Conservation (phyloP, 2,329 filamentous ascomycete species). For the Biscogniauxia sp. region DNA sequence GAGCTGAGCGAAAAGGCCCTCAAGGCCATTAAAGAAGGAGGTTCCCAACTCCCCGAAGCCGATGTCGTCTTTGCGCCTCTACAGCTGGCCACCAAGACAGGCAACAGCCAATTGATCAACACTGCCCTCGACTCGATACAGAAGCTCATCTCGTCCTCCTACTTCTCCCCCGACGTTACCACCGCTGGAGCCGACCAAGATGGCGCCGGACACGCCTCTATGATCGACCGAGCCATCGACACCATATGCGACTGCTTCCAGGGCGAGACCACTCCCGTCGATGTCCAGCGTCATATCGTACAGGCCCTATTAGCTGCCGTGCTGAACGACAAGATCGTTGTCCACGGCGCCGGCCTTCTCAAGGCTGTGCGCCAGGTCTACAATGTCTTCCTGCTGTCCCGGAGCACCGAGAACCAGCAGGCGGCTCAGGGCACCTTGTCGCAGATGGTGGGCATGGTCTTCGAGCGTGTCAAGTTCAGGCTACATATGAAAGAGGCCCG, state of each 20-base stretch:
- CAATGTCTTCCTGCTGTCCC: constrained; percentile 96
- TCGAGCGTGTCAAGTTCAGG: constrained; percentile 86
- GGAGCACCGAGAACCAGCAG: constrained; percentile 91
- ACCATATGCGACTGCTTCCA: constrained; percentile 99
- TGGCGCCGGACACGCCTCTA: constrained; percentile 56
- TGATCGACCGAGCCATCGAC: constrained; percentile 97
- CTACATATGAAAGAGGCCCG: constrained; percentile 84
- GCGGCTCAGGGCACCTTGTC: constrained; percentile 95
- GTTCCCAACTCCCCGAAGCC: constrained; percentile 78
- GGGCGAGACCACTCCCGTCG: constrained; percentile 85
- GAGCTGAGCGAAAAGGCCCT: constrained; percentile 81
- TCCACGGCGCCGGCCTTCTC: constrained; percentile 90
- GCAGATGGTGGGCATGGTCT: constrained; percentile 98
- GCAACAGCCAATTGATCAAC: constrained; percentile 81
- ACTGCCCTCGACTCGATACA: constrained; percentile 96
- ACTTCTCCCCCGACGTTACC: constrained; percentile 74
- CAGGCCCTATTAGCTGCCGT: constrained; percentile 95
- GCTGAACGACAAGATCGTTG: constrained; percentile 97
- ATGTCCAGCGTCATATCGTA: constrained; percentile 96
- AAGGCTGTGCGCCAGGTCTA: constrained; percentile 98
- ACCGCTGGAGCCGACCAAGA: constrained; percentile 44
- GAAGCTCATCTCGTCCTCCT: constrained; percentile 97
- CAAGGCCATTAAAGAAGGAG: constrained; percentile 80
- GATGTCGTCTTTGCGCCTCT: constrained; percentile 90
- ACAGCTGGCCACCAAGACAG: constrained; percentile 82